A percentile compares a stretch with the other conserved stretches of the same genome.
phyloP scores from a whole-genome alignment of 257 asterid species.

The Henckelia pumila region DNA sequence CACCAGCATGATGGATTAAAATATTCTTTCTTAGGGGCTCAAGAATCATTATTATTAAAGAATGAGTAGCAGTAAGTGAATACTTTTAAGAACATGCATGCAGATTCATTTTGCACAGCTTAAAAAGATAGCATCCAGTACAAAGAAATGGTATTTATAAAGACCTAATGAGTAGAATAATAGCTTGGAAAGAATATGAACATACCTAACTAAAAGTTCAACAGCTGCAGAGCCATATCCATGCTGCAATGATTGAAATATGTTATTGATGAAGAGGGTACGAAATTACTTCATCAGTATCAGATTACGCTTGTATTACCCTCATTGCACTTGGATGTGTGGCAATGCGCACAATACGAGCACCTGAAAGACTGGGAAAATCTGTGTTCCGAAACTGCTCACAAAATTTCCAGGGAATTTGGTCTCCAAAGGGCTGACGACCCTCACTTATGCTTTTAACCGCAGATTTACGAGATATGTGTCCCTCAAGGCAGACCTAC shows the following conservation, averaged over 20 bases:
- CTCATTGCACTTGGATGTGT: slow-evolving; percentile 95
- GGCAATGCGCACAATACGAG: slow-evolving; percentile 95
- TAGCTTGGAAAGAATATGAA: slow-evolving; percentile 4
- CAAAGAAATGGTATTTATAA: slow-evolving; percentile 7
- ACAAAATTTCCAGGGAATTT: slow-evolving; percentile 94
- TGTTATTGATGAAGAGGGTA: slow-evolving; percentile 6
- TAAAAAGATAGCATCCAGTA: no score
- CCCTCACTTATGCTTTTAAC: slow-evolving; percentile 64
- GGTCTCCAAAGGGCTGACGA: slow-evolving; percentile 80
- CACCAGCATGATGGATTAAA: neutral
- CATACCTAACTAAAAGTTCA: slow-evolving; percentile 74
- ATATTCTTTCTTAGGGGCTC: neutral
- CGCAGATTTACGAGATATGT: slow-evolving; percentile 79
- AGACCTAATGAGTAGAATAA: slow-evolving; percentile 19
- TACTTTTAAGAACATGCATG: no score
- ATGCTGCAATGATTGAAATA: slow-evolving; percentile 50
- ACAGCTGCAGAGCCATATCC: slow-evolving; percentile 92
- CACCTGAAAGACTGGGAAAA: slow-evolving; percentile 91
- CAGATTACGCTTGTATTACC: slow-evolving; percentile 45
- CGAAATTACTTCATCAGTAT: slow-evolving; percentile 14
- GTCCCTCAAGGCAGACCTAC: slow-evolving; percentile 85
- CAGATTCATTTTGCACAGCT: no score
- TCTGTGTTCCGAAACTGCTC: slow-evolving; percentile 68
- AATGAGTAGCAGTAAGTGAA: neutral
- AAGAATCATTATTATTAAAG: neutral